Evolutionary conservation across 2,329 filamentous ascomycete genomes (phyloP), one percentile per base, ranked within the genome.

Genomic region (Fusarium drepaniforme): DNA sequence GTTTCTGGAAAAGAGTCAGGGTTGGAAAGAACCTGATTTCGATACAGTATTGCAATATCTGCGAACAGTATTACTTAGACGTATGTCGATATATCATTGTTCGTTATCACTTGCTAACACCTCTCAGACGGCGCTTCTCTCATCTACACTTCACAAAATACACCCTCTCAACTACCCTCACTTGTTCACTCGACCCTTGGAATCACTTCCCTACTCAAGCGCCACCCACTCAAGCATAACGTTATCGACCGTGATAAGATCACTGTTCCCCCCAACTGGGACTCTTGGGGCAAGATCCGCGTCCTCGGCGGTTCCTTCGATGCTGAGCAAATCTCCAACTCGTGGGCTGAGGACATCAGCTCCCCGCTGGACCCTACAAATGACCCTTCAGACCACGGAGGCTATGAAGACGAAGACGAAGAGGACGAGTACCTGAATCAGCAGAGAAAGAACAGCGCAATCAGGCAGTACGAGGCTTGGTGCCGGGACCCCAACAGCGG

Each of bases 211-310:
- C 88, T 97, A 23, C 86, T 97, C 21, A 94, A 94, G 83, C 90
- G 92, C 73, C 90, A 94, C 79, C 91, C 93, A 28, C 88, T 97
- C 28, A 97, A 95, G 84, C 93, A 96, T 82, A 97, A 98, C 78
- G 94, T 97, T 71, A 97, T 97, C 75, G 97, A 97, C 84, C 90
- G 96, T 70, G 96, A 98, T 83, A 97, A 97, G 87, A 96, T 99
- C 65, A 88, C 98, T 7, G 94, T 99, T 1, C 96, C 96, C 2
- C 93, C 96, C 18, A 98, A 98, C 82, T 99, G 97, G 97, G 97
- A 99, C 83, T 98, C 96, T 0, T 98, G 95, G 94, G 96, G 95
- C 70, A 99, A 98, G 84, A 98, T 99, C 70, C 90, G 96, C 49
- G 95, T 98, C 53, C 87, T 98, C 33, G 91, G 95, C 64, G 97